These are phyloP conservation scores for Phaeoacremonium minimum DNA, from an alignment of 2,329 filamentous ascomycete genomes.

Conservation along the genomic window DNA sequence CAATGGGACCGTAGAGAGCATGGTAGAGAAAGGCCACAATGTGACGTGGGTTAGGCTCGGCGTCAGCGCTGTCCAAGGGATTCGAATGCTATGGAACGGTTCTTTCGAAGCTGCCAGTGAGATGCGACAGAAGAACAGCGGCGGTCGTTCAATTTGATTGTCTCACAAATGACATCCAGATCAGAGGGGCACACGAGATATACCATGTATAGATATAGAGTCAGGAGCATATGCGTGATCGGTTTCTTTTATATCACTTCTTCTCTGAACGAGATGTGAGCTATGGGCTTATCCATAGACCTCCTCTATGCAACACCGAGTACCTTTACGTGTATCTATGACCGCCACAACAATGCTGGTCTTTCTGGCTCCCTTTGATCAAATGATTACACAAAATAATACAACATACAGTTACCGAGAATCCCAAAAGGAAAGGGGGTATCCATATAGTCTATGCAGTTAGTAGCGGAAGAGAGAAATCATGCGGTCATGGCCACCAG, in stretches of 20 bases:
- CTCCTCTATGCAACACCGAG: too few relatives aligned
- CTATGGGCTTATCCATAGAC: too few relatives aligned
- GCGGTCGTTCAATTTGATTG: constrained; percentile 51
- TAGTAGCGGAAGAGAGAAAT: not conserved
- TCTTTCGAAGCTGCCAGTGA: constrained; percentile 78
- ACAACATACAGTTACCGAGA: too few relatives aligned
- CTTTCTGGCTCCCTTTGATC: too few relatives aligned
- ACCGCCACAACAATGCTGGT: too few relatives aligned
- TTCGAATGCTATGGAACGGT: constrained; percentile 60
- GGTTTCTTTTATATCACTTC: too few relatives aligned
- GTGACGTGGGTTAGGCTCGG: constrained; percentile 66
- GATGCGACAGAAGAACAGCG: constrained; percentile 73
- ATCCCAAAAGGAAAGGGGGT: constrained; percentile 11
- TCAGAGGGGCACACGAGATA: not conserved
- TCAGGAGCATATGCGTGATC: too few relatives aligned
- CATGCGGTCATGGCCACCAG: constrained; percentile 49
- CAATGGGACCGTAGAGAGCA: constrained; percentile 61
- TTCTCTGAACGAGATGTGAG: too few relatives aligned
- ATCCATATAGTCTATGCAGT: constrained; percentile 10
- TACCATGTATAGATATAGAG: too few relatives aligned
- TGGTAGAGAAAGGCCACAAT: constrained; percentile 67
- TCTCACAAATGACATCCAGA: not conserved
- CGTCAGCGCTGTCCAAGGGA: constrained; percentile 67
- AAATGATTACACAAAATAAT: too few relatives aligned
- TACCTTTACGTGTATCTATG: too few relatives aligned